Evolutionary conservation across 2,329 filamentous ascomycete species (phyloP).

Genomic region (Colletotrichum sp.): DNA sequence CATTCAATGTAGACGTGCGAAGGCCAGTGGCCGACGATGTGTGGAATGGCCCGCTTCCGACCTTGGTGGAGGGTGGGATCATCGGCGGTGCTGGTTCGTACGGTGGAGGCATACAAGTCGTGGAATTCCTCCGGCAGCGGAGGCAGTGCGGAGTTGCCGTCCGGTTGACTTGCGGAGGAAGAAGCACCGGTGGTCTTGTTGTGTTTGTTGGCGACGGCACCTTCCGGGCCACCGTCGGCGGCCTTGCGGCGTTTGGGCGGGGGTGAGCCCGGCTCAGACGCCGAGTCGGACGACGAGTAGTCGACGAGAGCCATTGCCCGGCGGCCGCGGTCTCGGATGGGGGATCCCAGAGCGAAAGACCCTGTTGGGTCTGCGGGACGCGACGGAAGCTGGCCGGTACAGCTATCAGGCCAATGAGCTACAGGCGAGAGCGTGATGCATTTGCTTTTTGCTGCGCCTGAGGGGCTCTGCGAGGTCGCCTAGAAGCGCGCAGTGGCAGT

Average conservation of each 20-base stretch:
- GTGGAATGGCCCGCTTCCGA: constrained; percentile 80
- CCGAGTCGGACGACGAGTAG: constrained; percentile 59
- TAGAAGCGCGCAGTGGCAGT: not conserved
- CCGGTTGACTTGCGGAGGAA: not conserved
- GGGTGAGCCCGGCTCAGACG: constrained; percentile 35
- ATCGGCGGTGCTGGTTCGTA: constrained; percentile 78
- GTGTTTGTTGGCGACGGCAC: not conserved
- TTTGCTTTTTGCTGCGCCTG: not conserved
- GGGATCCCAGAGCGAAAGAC: not conserved
- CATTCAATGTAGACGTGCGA: constrained; percentile 94
- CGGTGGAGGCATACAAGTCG: constrained; percentile 86
- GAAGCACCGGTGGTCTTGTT: not conserved
- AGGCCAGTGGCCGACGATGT: constrained; percentile 90
- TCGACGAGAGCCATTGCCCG: constrained; percentile 65
- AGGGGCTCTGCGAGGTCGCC: not conserved
- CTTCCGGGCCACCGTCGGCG: constrained; percentile 17
- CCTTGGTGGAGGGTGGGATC: constrained; percentile 87
- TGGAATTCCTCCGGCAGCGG: constrained; percentile 83
- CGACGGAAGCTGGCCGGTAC: not conserved
- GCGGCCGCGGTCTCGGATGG: not conserved
- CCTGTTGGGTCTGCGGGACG: not conserved
- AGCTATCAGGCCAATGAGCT: not conserved
- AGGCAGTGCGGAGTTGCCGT: constrained; percentile 52
- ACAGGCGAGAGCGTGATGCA: not conserved
- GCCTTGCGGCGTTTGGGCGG: constrained; percentile 42